Evolutionary conservation across 2,329 filamentous ascomycete genomes (phyloP).

Genomic region (Helminthosporium solani): DNA sequence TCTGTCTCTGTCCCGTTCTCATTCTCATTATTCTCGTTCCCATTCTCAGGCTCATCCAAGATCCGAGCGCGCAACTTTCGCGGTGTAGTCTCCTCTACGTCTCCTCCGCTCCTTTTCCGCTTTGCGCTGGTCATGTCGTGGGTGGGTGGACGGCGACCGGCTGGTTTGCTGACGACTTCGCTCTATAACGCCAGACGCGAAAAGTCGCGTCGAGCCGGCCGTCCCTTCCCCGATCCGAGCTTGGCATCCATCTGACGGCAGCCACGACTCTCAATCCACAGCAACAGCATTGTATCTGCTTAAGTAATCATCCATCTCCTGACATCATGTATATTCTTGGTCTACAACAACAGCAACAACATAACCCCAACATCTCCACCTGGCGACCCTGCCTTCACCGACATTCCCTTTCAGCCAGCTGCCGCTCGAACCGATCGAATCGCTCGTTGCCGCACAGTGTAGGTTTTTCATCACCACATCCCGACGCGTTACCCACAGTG

Average conservation of each 20-base stretch:
- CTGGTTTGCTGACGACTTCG: background rate
- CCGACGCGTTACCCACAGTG: no score
- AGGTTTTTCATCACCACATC: no score
- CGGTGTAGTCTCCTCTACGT: conserved; percentile 23
- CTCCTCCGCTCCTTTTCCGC: conserved; percentile 21
- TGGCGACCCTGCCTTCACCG: no score
- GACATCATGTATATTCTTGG: conserved; percentile 6
- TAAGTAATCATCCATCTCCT: no score
- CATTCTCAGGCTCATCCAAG: conserved; percentile 7
- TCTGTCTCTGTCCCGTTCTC: conserved; percentile 15
- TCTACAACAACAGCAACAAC: background rate
- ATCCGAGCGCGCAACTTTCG: conserved; percentile 28
- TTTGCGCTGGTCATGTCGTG: conserved; percentile 33
- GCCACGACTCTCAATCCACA: no score
- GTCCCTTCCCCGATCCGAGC: conserved; percentile 4
- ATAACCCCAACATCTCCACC: no score
- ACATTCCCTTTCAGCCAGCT: no score
- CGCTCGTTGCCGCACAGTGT: no score
- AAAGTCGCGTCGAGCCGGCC: conserved; percentile 19
- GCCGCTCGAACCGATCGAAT: no score
- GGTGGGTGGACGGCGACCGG: no score
- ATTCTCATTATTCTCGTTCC: background rate
- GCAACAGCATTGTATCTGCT: no score
- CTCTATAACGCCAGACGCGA: conserved; percentile 19
- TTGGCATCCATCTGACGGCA: background rate